Conservation (phyloP, 192 early-diverging fungal species). For the Phycomyces blakesleeanus region DNA sequence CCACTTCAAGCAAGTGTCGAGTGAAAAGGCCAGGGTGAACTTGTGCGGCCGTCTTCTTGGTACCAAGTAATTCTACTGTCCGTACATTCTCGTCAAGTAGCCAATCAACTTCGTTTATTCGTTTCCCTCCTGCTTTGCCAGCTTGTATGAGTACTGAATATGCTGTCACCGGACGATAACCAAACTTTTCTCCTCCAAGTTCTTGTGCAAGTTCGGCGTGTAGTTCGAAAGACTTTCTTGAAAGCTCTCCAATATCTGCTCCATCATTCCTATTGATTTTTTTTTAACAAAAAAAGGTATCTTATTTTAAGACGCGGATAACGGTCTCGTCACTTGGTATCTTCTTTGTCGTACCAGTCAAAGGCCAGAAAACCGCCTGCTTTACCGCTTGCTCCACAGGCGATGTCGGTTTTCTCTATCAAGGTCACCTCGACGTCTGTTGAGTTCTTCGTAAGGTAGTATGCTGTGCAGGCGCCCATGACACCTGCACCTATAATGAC, state of each 20-base stretch:
- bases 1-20: constrained; percentile 29
- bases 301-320: too few relatives aligned
- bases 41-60: constrained; percentile 36
- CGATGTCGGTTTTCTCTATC: constrained; percentile 40
- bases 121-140: neutral
- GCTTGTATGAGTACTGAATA: constrained; percentile 25
- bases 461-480: constrained; percentile 42
- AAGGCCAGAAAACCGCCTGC: constrained; percentile 46
- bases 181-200: constrained; percentile 37
- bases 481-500: constrained; percentile 43
- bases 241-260: constrained; percentile 25
- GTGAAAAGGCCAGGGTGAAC: constrained; percentile 40
- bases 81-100: constrained; percentile 10
- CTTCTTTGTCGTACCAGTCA: constrained; percentile 30
- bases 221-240: constrained; percentile 38
- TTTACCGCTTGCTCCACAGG: constrained; percentile 41
- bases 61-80: constrained; percentile 23
- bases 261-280: constrained; percentile 21
- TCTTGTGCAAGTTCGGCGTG: constrained; percentile 38
- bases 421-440: constrained; percentile 33
- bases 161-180: constrained; percentile 37
- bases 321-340: too few relatives aligned
- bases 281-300: too few relatives aligned
- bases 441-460: constrained; percentile 30
- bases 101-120: constrained; percentile 14